Evolutionary conservation across 257 asterid species (phyloP).

Genomic region (Fraxinus cuspidata): DNA sequence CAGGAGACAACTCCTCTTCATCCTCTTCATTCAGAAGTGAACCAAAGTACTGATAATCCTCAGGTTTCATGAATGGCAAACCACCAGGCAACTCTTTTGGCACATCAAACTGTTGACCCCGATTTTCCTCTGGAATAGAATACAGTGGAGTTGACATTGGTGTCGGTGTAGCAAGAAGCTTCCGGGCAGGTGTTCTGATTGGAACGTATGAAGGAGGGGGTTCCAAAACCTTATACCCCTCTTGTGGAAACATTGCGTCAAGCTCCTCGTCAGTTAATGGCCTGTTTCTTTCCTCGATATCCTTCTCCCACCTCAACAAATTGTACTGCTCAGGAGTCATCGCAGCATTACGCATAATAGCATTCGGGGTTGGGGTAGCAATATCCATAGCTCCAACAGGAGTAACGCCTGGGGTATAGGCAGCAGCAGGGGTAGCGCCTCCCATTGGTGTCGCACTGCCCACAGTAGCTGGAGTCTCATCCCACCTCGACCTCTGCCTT

Average conservation of each 20-base stretch:
- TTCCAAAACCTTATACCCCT: slow-evolving; percentile 82
- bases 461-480: slow-evolving; percentile 93
- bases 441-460: slow-evolving; percentile 85
- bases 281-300: slow-evolving; percentile 83
- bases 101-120: slow-evolving; percentile 86
- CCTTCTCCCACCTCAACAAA: slow-evolving; percentile 87
- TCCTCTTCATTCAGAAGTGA: slow-evolving; percentile 69
- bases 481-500: slow-evolving; percentile 97
- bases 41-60: slow-evolving; percentile 83
- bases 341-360: slow-evolving; percentile 72
- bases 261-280: slow-evolving; percentile 89
- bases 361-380: slow-evolving; percentile 88
- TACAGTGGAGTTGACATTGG: slow-evolving; percentile 79
- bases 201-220: slow-evolving; percentile 89
- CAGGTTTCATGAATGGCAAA: slow-evolving; percentile 85
- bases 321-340: slow-evolving; percentile 93
- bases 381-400: slow-evolving; percentile 77
- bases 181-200: slow-evolving; percentile 87
- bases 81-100: slow-evolving; percentile 90
- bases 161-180: slow-evolving; percentile 91
- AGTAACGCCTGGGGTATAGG: slow-evolving; percentile 84
- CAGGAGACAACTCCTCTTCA: slow-evolving; percentile 80
- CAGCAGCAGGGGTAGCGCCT: slow-evolving; percentile 85
- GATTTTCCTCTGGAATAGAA: slow-evolving; percentile 73
- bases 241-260: slow-evolving; percentile 82